Evolutionary conservation across 1,284 basidiomycete species (phyloP).

Genomic region (Apiotrichum porosum): DNA sequence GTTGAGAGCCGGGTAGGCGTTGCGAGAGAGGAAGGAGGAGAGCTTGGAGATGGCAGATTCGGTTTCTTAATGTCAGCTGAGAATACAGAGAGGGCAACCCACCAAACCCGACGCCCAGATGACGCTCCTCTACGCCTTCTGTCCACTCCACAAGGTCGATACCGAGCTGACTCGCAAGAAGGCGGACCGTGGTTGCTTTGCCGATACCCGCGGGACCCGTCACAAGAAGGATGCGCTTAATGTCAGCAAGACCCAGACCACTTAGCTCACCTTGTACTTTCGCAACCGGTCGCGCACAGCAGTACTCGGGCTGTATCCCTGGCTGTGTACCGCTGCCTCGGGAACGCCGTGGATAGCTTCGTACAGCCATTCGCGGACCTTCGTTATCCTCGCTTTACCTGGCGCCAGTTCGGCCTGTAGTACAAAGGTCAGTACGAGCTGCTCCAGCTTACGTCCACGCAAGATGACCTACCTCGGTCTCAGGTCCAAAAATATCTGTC

Average conservation of each 20-base stretch:
- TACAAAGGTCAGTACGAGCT: too few species aligned
- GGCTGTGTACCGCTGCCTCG: not conserved
- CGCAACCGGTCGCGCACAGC: conserved; percentile 57
- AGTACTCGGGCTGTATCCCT: conserved; percentile 24
- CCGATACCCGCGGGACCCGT: conserved; percentile 86
- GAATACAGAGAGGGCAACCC: conserved; percentile 1
- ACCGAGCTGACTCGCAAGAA: conserved; percentile 68
- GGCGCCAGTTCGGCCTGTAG: conserved; percentile 74
- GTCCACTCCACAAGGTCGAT: conserved; percentile 85
- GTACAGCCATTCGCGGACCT: conserved; percentile 75
- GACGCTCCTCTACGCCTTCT: conserved; percentile 46
- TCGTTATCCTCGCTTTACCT: conserved; percentile 78
- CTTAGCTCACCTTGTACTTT: conserved; percentile 65
- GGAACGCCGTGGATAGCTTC: conserved; percentile 67
- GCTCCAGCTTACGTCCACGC: not conserved
- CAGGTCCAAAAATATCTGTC: conserved; percentile 72
- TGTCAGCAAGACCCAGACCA: not conserved
- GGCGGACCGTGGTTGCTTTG: conserved; percentile 78
- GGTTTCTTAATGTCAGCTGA: conserved; percentile 43
- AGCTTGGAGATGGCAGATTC: conserved; percentile 71
- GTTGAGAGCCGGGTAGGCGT: conserved; percentile 60
- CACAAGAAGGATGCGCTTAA: conserved; percentile 72
- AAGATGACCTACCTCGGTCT: conserved; percentile 53
- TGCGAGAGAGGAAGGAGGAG: conserved; percentile 66
- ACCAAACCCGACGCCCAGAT: conserved; percentile 36